A percentile compares a stretch with the other conserved stretches of the same genome.
Evolutionary conservation across 1,139 yeast species (phyloP).

Genomic region (Pichia sp.): DNA sequence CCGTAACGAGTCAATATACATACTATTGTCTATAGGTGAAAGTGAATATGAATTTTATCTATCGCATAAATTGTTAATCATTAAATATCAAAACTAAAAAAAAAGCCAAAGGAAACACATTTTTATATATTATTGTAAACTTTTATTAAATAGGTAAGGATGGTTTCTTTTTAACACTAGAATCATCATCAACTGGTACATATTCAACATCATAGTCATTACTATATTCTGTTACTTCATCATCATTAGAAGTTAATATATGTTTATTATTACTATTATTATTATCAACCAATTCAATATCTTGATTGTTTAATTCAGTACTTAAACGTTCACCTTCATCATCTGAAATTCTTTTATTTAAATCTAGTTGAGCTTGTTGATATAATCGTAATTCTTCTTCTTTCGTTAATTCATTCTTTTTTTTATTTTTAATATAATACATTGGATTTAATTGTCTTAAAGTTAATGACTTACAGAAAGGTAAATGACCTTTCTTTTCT

Average conservation of each 20-base stretch:
- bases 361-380: constrained; percentile 34
- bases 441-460: constrained; percentile 61
- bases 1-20: too few species aligned
- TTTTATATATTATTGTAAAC: too few species aligned
- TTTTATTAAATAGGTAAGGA: too few species aligned
- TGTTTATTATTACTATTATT: too few species aligned
- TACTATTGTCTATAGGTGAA: too few species aligned
- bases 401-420: constrained; percentile 50
- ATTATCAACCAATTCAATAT: not conserved
- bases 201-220: not conserved
- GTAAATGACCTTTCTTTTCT: constrained; percentile 63
- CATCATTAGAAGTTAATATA: not conserved
- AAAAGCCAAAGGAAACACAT: too few species aligned
- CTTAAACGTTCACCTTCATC: constrained; percentile 4
- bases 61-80: too few species aligned
- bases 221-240: not conserved
- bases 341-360: constrained; percentile 27
- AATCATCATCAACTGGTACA: not conserved
- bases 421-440: constrained; percentile 63
- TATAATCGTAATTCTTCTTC: constrained; percentile 52
- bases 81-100: too few species aligned
- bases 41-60: too few species aligned
- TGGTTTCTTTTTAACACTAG: too few species aligned
- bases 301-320: not conserved
- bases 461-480: constrained; percentile 47